A percentile compares a stretch with the other conserved stretches of the same genome.
Evolutionary conservation across 495 filamentous ascomycete genomes (phyloP).

Genomic region (Neurospora sp.): DNA sequence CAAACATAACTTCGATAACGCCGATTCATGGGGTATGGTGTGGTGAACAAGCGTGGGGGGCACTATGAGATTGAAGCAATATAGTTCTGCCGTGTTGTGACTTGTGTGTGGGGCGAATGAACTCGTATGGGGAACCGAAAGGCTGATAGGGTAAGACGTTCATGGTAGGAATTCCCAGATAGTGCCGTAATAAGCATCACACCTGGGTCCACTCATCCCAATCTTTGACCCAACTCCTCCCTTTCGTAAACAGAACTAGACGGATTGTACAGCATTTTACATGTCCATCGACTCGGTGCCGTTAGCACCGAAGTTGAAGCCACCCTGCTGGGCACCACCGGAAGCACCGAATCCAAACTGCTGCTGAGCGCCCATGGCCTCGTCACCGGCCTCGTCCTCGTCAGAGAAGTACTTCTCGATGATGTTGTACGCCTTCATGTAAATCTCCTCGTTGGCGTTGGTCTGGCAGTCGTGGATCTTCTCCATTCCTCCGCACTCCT

Average conservation of each 20-base stretch:
- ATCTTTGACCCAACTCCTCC: neutral
- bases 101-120: neutral
- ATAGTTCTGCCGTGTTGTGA: slow-evolving; percentile 13
- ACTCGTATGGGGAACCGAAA: neutral
- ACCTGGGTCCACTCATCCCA: neutral
- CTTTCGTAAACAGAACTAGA: neutral
- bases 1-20: slow-evolving; percentile 35
- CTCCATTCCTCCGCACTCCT: slow-evolving; percentile 98
- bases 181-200: neutral
- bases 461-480: slow-evolving; percentile 99
- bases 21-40: slow-evolving; percentile 13
- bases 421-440: slow-evolving; percentile 99
- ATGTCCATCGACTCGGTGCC: slow-evolving; percentile 96
- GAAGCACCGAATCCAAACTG: slow-evolving; percentile 80
- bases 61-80: slow-evolving; percentile 12
- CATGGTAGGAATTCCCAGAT: neutral
- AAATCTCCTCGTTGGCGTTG: slow-evolving; percentile 99
- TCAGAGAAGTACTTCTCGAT: slow-evolving; percentile 99
- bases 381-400: slow-evolving; percentile 79
- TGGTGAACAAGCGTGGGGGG: slow-evolving; percentile 6
- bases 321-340: slow-evolving; percentile 56
- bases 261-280: slow-evolving; percentile 41
- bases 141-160: neutral
- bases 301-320: slow-evolving; percentile 86
- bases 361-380: slow-evolving; percentile 41